A percentile compares a stretch with the other conserved stretches of the same genome.
phyloP scores from a whole-genome alignment of 1,139 yeast species.

The Saccharomycopsis phalli region DNA sequence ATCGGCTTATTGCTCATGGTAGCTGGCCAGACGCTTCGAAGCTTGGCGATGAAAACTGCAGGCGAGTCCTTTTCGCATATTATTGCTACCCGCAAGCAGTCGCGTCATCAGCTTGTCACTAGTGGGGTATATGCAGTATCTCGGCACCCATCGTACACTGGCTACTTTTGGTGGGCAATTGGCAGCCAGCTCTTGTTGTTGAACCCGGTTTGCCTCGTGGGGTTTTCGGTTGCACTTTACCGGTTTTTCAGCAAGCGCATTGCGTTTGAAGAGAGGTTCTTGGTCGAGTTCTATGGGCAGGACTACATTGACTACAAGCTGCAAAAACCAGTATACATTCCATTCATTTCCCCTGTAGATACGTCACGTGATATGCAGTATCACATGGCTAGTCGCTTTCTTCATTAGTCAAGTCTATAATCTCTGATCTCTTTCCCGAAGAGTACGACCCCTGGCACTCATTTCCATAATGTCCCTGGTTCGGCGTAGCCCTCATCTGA shows the following conservation, averaged over 20 bases:
- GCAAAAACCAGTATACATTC: constrained; percentile 51
- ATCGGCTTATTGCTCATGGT: constrained; percentile 42
- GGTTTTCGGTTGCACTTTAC: constrained; percentile 46
- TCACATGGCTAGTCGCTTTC: constrained; percentile 1
- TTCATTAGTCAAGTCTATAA: constrained; percentile 1
- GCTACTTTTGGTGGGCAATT: constrained; percentile 89
- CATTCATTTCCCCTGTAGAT: no score
- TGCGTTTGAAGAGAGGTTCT: constrained; percentile 53
- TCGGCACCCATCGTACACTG: constrained; percentile 88
- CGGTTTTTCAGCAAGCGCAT: constrained; percentile 63
- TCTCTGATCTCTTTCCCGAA: neutral
- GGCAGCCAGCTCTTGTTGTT: constrained; percentile 69
- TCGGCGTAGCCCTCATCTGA: neutral
- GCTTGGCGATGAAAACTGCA: constrained; percentile 82
- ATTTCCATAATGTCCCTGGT: no score
- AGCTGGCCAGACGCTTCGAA: constrained; percentile 59
- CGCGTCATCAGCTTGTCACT: constrained; percentile 59
- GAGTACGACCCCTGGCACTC: no score
- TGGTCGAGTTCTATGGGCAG: constrained; percentile 60
- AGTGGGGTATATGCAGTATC: constrained; percentile 56
- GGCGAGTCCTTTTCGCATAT: constrained; percentile 81
- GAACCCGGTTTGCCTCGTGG: constrained; percentile 47
- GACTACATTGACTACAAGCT: constrained; percentile 47
- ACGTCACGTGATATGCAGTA: no score
- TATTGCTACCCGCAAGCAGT: constrained; percentile 45